phyloP scores from a whole-genome alignment of 2,329 filamentous ascomycete genomes.

The Xylariaceae sp. region DNA sequence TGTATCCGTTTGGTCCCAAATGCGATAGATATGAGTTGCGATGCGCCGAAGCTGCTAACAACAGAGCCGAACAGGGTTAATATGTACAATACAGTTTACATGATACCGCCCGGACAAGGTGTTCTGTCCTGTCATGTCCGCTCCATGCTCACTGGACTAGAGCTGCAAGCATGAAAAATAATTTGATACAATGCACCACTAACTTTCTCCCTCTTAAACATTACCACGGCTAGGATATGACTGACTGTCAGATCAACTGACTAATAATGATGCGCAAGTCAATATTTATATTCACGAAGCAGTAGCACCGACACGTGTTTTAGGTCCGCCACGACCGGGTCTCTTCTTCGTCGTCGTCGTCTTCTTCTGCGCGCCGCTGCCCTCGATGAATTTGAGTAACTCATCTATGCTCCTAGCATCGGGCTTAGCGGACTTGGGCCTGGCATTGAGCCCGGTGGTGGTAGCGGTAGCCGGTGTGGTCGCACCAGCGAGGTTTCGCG shows the following conservation, averaged over 20 bases:
- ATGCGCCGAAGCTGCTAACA: too few relatives aligned
- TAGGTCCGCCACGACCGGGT: constrained; percentile 59
- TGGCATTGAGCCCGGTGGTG: constrained; percentile 41
- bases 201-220: not conserved
- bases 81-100: too few relatives aligned
- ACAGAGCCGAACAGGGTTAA: too few relatives aligned
- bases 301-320: constrained; percentile 52
- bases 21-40: constrained; percentile 14
- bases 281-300: constrained; percentile 10
- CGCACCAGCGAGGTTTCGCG: constrained; percentile 65
- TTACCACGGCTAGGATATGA: not conserved
- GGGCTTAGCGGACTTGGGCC: constrained; percentile 42
- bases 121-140: too few relatives aligned
- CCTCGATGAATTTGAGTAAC: constrained; percentile 92
- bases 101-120: too few relatives aligned
- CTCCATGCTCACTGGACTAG: too few relatives aligned
- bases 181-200: constrained; percentile 17
- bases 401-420: constrained; percentile 91
- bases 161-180: too few relatives aligned
- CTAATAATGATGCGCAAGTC: not conserved
- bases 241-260: not conserved
- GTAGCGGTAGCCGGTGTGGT: constrained; percentile 46
- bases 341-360: constrained; percentile 63
- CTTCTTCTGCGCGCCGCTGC: constrained; percentile 61
- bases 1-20: constrained; percentile 11